Evolutionary conservation across 2,329 filamentous ascomycete genomes (phyloP).

Genomic region (Paramyrothecium sp.): DNA sequence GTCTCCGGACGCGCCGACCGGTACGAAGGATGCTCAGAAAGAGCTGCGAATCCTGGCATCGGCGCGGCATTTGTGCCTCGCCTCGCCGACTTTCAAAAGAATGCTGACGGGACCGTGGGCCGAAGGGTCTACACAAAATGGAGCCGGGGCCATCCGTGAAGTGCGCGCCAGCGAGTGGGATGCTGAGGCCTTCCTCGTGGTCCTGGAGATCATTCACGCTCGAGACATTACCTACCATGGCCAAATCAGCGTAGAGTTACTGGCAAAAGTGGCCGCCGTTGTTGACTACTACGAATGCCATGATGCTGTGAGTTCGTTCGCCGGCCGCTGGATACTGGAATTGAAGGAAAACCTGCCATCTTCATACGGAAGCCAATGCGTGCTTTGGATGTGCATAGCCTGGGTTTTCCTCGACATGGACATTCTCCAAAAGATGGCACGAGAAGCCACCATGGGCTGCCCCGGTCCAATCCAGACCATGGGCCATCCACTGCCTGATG

Average conservation of each 20-base stretch:
- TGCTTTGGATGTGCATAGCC: neutral
- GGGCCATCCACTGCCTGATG: neutral
- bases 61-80: neutral
- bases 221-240: neutral
- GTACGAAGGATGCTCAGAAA: no score
- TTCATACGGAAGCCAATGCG: neutral
- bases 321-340: neutral
- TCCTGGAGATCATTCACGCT: conserved; percentile 2
- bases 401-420: neutral
- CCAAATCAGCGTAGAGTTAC: conserved; percentile 9
- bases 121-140: neutral
- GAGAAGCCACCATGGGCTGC: neutral
- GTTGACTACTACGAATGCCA: conserved; percentile 5
- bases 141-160: neutral
- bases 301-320: conserved; percentile 7
- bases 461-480: neutral
- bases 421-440: neutral
- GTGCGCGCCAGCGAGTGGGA: neutral
- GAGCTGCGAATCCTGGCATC: neutral
- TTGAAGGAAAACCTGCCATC: neutral
- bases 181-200: neutral
- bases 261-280: conserved; percentile 2
- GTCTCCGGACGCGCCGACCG: no score
- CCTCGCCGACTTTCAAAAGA: neutral
- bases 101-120: neutral